Evolutionary conservation across 1,139 yeast species (phyloP), one percentile per base, ranked within the genome.

Genomic region (Diutina scorzettiae): DNA sequence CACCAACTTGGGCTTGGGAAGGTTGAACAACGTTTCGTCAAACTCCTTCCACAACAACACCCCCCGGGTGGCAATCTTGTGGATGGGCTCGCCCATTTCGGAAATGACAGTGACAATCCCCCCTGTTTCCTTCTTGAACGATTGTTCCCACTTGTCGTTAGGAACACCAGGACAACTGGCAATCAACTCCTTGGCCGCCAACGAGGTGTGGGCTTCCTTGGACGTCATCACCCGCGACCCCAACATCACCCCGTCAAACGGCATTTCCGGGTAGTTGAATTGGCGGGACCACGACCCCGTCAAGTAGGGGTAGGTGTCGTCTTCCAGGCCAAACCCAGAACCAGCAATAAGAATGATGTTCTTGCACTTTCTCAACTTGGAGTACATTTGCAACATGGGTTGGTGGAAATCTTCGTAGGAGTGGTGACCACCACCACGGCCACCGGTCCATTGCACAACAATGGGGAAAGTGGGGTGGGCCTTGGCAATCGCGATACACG

Each of bases 351-450:
- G 74, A 46, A 89, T 73, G 54, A 91, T 85, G 69, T 91, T 91
- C 41, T 85, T 59, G 56, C 89, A 82, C 66, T 87, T 83, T 76
- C 99, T 84, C 57, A 91, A 83, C 70, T 84, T 83, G 52, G 95
- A 72, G 66, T 91, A 91, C 91, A 89, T 91, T 63, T 86, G 96
- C 58, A 91, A 69, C 54, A 91, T 76, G 53, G 98, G 98, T 58
- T 89, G 91, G 63, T 91, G 98, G 93, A 89, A 87, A 67, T 91
- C 98, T 72, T 91, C 99, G 59, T 80, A 91, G 45, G 97, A 89
- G 66, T 91, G 99, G 63, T 91, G 99, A 58, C 99, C 99, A 75
- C 99, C 99, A 69, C 96, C 99, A 76, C 99, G 89, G 63, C 99
- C 99, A 75, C 97, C 98, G 49, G 99, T 91, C 99, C 99, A 91